Conservation (phyloP, 768 basidiomycete genomes). For the Russula brevipes region DNA sequence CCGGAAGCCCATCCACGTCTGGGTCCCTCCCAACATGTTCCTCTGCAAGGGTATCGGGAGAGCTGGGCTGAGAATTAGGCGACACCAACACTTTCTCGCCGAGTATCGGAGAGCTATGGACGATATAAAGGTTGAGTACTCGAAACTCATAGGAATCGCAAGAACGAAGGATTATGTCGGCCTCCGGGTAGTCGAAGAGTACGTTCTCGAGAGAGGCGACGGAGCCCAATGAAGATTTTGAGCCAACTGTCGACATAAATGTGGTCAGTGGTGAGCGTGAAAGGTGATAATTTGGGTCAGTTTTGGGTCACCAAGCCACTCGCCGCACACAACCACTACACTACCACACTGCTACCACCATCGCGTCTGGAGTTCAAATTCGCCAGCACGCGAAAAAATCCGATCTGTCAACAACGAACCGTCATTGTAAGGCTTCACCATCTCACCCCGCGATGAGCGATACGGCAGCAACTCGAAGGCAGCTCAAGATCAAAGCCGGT, state of each 20-base stretch:
- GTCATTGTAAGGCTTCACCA: too few relatives aligned
- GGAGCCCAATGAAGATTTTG: background rate
- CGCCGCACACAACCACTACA: too few relatives aligned
- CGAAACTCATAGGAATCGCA: slow-evolving; percentile 41
- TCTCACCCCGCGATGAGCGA: slow-evolving; percentile 38
- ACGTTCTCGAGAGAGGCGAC: background rate
- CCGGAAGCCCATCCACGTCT: background rate
- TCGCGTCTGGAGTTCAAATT: too few relatives aligned
- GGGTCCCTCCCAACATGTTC: background rate
- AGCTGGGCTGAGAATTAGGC: background rate
- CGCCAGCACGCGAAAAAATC: too few relatives aligned
- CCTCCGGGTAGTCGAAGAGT: slow-evolving; percentile 40
- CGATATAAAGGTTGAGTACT: slow-evolving; percentile 41
- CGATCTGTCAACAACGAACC: too few relatives aligned
- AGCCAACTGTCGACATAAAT: background rate
- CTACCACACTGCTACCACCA: too few relatives aligned
- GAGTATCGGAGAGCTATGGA: slow-evolving; percentile 41
- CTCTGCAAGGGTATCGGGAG: background rate
- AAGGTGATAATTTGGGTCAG: too few relatives aligned
- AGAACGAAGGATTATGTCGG: slow-evolving; percentile 41
- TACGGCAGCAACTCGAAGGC: slow-evolving; percentile 46
- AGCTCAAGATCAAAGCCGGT: slow-evolving; percentile 74
- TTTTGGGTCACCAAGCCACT: too few relatives aligned
- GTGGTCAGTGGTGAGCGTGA: too few relatives aligned
- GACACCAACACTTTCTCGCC: slow-evolving; percentile 25